phyloP scores from a whole-genome alignment of 2,329 filamentous ascomycete genomes.

The Colletotrichum higginsianum region DNA sequence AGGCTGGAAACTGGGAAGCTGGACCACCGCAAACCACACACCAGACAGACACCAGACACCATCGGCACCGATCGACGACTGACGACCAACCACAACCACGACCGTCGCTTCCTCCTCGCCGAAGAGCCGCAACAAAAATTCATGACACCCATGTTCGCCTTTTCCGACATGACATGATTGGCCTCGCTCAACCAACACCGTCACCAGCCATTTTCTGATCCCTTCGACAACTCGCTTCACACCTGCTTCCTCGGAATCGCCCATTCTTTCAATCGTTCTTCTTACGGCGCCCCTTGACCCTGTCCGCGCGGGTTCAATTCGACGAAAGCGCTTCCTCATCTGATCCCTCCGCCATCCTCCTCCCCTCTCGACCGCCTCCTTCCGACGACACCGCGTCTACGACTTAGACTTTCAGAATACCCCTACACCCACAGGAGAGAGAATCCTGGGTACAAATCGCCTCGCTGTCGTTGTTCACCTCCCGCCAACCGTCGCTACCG shows the following conservation, averaged over 20 bases:
- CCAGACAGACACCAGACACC: constrained; percentile 3
- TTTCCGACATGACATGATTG: constrained; percentile 31
- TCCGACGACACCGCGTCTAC: background rate
- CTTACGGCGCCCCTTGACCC: constrained; percentile 14
- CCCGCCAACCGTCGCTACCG: background rate
- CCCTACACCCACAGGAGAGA: background rate
- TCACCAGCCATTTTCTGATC: constrained; percentile 2
- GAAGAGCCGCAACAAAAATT: constrained; percentile 34
- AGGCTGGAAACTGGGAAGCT: constrained; percentile 24
- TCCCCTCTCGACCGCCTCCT: background rate
- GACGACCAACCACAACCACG: constrained; percentile 21
- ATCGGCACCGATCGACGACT: constrained; percentile 22
- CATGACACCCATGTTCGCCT: constrained; percentile 23
- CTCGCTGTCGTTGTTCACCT: background rate
- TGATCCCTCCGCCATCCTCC: background rate
- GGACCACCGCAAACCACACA: constrained; percentile 4
- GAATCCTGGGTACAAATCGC: background rate
- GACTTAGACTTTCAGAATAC: background rate
- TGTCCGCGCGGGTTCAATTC: constrained; percentile 5
- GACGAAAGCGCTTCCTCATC: constrained; percentile 12
- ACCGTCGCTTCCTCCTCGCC: constrained; percentile 25
- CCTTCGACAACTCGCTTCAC: constrained; percentile 11
- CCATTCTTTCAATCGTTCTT: constrained; percentile 8
- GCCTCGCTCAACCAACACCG: constrained; percentile 7
- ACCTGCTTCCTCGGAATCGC: background rate